Evolutionary conservation across 768 basidiomycete species (phyloP), one percentile per base, ranked within the genome.

Genomic region (Rhizopogon rudus): DNA sequence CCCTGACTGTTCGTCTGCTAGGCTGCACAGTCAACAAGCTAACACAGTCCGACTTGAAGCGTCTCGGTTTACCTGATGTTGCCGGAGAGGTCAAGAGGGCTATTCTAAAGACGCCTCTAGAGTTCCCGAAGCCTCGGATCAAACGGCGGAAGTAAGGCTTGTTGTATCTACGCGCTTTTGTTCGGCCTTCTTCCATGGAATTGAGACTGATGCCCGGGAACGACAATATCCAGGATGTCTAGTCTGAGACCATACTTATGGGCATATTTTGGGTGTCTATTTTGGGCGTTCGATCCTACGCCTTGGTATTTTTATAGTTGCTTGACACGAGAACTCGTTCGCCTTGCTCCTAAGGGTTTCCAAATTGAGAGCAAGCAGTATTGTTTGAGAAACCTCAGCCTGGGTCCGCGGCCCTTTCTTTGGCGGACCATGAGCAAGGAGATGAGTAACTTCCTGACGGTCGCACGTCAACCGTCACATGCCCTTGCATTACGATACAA

Each of bases 1-100:
- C 40, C 35, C 49, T 16, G 29, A 54, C 54, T 42, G 53, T 22
- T 59, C 25, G 51, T 48, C 46, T 28, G 46, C 31, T 60, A 83
- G 93, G 94, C 31, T 96, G 93, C 70, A 86, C 83, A 57, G 74
- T 93, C 44, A 74, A 73, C 45, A 75, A 80, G 44, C 69, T 88
- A 22, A 71, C 75, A 2, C 72, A 79, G 7, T 76, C 77, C 14
- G 90, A 95, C 58, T 77, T 92, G 6, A 82, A 84, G 55, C 76
- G 79, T 57, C 75, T 89, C 39, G 88, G 91, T 9, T 71, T 93
- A 17, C 77, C 86, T 0, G 78, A 85, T 44, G 78, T 75, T 33
- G 82, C 81, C 3, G 84, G 78, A 7, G 81, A 80, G 39, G 77
- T 77, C 41, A 89, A 88, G 65, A 79, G 86, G 52, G 94, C 93